Evolutionary conservation across 1,139 yeast species (phyloP).

Genomic region (Hansenula sp.): DNA sequence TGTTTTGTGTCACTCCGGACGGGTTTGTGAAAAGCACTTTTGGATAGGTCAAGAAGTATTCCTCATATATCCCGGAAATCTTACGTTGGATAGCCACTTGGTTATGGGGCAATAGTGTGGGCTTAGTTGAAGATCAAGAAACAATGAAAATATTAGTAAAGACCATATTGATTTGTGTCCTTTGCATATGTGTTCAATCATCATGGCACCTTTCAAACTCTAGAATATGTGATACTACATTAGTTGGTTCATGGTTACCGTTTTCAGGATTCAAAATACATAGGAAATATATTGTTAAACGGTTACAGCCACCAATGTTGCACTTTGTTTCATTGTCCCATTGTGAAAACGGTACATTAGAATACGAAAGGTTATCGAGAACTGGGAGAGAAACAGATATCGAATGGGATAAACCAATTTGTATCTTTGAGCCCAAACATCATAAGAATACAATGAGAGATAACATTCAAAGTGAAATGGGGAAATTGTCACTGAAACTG

Average conservation of each 20-base stretch:
- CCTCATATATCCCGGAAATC: too few species aligned
- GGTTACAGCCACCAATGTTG: conserved; percentile 36
- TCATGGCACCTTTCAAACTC: conserved; percentile 3
- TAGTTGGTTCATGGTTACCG: conserved; percentile 3
- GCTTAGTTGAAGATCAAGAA: too few species aligned
- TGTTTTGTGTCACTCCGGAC: too few species aligned
- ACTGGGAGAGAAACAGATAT: conserved; percentile 38
- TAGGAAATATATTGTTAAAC: conserved; percentile 44
- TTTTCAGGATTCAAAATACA: conserved; percentile 61
- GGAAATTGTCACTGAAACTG: too few species aligned
- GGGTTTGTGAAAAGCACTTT: too few species aligned
- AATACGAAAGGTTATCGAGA: conserved; percentile 38
- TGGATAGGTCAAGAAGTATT: too few species aligned
- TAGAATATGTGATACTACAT: conserved; percentile 9
- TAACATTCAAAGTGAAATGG: too few species aligned
- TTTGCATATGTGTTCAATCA: background rate
- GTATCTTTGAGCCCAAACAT: conserved; percentile 33
- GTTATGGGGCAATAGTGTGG: too few species aligned
- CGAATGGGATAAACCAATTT: conserved; percentile 51
- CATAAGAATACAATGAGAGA: background rate
- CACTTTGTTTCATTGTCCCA: conserved; percentile 49
- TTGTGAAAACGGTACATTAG: conserved; percentile 52
- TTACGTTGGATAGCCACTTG: too few species aligned
- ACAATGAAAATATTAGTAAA: too few species aligned
- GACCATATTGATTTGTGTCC: background rate